A percentile compares a stretch with the other conserved stretches of the same genome.
Evolutionary conservation across 1,284 basidiomycete genomes (phyloP).

Genomic region (Butyriboletus appendiculatus): DNA sequence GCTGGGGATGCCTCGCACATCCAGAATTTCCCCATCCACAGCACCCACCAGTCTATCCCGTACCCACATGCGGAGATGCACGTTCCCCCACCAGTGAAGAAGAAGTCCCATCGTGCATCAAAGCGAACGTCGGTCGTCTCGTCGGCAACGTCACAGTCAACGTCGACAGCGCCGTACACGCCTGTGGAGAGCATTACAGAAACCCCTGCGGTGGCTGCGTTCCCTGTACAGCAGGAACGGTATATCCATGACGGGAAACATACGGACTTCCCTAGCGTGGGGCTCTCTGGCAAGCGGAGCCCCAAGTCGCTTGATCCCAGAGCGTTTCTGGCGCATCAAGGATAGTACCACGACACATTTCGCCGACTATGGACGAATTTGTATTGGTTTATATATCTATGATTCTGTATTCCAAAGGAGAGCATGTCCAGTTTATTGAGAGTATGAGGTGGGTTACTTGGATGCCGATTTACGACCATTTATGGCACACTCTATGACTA

Average conservation of each 20-base stretch:
- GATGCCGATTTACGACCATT: conserved; percentile 1
- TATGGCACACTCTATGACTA: not conserved
- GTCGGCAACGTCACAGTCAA: conserved; percentile 37
- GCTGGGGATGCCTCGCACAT: conserved; percentile 26
- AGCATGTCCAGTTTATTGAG: not conserved
- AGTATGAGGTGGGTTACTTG: not conserved
- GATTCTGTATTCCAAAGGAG: not conserved
- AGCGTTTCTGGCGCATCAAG: conserved; percentile 23
- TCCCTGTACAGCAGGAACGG: conserved; percentile 22
- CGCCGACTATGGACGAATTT: no score
- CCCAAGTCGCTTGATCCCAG: conserved; percentile 25
- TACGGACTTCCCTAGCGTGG: conserved; percentile 30
- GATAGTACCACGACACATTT: not conserved
- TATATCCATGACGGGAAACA: conserved; percentile 11
- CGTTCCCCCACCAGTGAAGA: conserved; percentile 21
- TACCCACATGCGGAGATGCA: conserved; percentile 33
- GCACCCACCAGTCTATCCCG: conserved; percentile 16
- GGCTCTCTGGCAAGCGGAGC: conserved; percentile 25
- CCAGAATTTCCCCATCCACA: conserved; percentile 19
- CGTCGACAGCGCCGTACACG: conserved; percentile 32
- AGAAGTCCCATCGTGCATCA: conserved; percentile 27
- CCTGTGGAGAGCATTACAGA: conserved; percentile 23
- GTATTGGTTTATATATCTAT: not conserved
- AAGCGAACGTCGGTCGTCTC: conserved; percentile 34
- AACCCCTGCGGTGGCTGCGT: conserved; percentile 27